A percentile compares a stretch with the other conserved stretches of the same genome.
phyloP scores from a whole-genome alignment of 768 basidiomycete species.

The Auriscalpium microsporum region DNA sequence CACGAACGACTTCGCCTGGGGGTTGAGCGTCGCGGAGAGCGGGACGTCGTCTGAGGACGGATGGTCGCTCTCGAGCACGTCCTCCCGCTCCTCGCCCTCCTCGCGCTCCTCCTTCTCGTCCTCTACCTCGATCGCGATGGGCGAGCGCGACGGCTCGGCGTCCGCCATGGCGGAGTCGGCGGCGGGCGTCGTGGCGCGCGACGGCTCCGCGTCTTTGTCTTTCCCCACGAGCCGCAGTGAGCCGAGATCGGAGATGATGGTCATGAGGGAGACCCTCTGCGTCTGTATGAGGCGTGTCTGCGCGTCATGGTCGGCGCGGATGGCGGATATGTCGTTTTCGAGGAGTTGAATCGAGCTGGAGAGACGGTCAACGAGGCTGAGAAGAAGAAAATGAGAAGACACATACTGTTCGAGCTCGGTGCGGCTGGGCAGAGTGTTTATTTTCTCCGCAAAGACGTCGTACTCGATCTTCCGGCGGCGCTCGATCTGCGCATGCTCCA shows the following conservation, averaged over 20 bases:
- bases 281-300: constrained; percentile 58
- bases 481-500: constrained; percentile 73
- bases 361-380: neutral
- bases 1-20: constrained; percentile 25
- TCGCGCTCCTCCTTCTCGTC: constrained; percentile 26
- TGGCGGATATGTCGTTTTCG: constrained; percentile 73
- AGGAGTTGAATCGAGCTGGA: constrained; percentile 56
- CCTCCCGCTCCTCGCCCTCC: constrained; percentile 34
- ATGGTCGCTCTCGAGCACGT: constrained; percentile 29
- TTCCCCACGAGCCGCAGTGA: constrained; percentile 62
- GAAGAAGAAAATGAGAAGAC: neutral
- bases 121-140: constrained; percentile 28
- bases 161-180: constrained; percentile 11
- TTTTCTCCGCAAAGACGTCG: constrained; percentile 74
- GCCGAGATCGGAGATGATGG: constrained; percentile 53
- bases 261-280: constrained; percentile 61
- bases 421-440: constrained; percentile 67
- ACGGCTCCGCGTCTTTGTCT: constrained; percentile 55
- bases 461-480: constrained; percentile 80
- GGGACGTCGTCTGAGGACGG: constrained; percentile 22
- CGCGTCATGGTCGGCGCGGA: constrained; percentile 64
- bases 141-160: constrained; percentile 31
- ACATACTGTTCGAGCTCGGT: constrained; percentile 72
- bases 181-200: constrained; percentile 8
- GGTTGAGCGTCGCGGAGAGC: constrained; percentile 23